Conservation (phyloP, 768 basidiomycete genomes). For the Psilocybe cyanescens region DNA sequence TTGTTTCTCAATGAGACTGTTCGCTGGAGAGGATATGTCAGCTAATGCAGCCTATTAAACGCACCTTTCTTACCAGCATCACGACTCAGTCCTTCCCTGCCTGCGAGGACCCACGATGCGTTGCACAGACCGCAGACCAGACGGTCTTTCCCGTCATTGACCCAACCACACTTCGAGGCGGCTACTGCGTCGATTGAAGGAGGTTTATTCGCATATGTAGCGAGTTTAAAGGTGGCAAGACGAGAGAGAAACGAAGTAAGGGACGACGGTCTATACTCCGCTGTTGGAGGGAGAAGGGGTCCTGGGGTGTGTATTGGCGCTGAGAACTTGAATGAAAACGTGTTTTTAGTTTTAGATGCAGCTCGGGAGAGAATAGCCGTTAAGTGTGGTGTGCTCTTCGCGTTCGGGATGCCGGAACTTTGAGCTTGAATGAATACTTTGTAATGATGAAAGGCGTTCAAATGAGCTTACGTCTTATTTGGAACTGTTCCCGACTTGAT, state of each 20-base stretch:
- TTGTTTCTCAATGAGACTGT: conserved; percentile 76
- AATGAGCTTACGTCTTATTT: conserved; percentile 8
- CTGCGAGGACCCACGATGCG: conserved; percentile 74
- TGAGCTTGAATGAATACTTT: neutral
- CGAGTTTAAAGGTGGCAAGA: conserved; percentile 75
- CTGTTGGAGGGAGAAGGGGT: conserved; percentile 37
- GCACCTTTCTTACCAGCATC: conserved; percentile 71
- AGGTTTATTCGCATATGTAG: conserved; percentile 83
- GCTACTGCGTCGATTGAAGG: conserved; percentile 75
- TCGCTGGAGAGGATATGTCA: conserved; percentile 44
- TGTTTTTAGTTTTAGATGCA: conserved; percentile 56
- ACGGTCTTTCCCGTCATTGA: conserved; percentile 82
- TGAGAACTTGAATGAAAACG: conserved; percentile 48
- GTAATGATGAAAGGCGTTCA: neutral
- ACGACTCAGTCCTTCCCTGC: conserved; percentile 69
- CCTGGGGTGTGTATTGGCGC: conserved; percentile 32
- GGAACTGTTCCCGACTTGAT: conserved; percentile 50
- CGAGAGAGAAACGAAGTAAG: conserved; percentile 73
- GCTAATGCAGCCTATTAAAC: conserved; percentile 9
- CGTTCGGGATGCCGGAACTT: conserved; percentile 23
- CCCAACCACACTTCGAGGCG: conserved; percentile 83
- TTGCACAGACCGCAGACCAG: conserved; percentile 74
- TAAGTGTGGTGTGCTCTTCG: conserved; percentile 70
- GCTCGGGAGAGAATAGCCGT: conserved; percentile 73
- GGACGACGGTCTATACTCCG: conserved; percentile 82